A percentile compares a stretch with the other conserved stretches of the same genome.
phyloP scores from a whole-genome alignment of 78 protist species.

The Dictyostelium discoideum region dicty_2.7 NC_007089.4:5661501-5662000 shows the following conservation, averaged over 20 bases:
- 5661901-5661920: slow-evolving; percentile 71
- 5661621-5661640: slow-evolving; percentile 46
- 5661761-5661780: slow-evolving; percentile 65
- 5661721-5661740: slow-evolving; percentile 56
- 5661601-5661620: slow-evolving; percentile 66
- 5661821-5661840: slow-evolving; percentile 65
- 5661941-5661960: slow-evolving; percentile 64
- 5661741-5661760: slow-evolving; percentile 72
- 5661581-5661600: slow-evolving; percentile 40
- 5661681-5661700: slow-evolving; percentile 55
- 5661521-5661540: slow-evolving; percentile 73
- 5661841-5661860: slow-evolving; percentile 63
- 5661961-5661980: slow-evolving; percentile 54
- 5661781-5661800: slow-evolving; percentile 59
- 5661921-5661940: slow-evolving; percentile 29
- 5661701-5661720: slow-evolving; percentile 51
- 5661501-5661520: slow-evolving; percentile 47
- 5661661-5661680: slow-evolving; percentile 71
- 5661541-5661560: slow-evolving; percentile 59
- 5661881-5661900: slow-evolving; percentile 76
- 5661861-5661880: slow-evolving; percentile 47
- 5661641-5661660: slow-evolving; percentile 52
- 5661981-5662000: slow-evolving; percentile 80
- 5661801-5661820: slow-evolving; percentile 75
- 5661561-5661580: slow-evolving; percentile 77